These are phyloP conservation scores for Beauveria asiatica DNA, from an alignment of 2,329 filamentous ascomycete genomes.

Conservation along the genomic window DNA sequence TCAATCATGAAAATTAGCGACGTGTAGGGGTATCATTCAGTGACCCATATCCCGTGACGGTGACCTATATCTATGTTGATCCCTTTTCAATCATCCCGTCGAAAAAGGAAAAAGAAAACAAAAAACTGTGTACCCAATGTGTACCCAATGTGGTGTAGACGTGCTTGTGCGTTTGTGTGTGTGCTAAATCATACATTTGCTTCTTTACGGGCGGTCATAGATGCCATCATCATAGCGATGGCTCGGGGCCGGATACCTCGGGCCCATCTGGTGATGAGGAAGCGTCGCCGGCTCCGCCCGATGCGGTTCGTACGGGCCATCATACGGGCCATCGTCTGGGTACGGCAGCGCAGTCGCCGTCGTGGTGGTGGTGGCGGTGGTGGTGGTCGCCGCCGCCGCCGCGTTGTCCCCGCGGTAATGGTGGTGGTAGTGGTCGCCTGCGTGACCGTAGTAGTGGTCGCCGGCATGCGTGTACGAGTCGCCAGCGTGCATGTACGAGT, in stretches of 20 bases:
- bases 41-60: background rate
- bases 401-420: background rate
- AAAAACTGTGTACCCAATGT: background rate
- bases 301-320: conserved; percentile 4
- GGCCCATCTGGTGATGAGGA: background rate
- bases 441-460: conserved; percentile 9
- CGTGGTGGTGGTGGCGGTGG: background rate
- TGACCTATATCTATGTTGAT: background rate
- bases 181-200: background rate
- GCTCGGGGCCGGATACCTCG: conserved; percentile 14
- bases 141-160: background rate
- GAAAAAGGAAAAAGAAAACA: background rate
- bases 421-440: conserved; percentile 2
- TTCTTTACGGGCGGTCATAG: conserved; percentile 21
- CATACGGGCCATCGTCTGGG: conserved; percentile 4
- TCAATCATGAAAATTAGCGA: background rate
- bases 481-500: conserved; percentile 6
- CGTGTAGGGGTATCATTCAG: conserved; percentile 1
- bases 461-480: conserved; percentile 8
- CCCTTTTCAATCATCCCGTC: background rate
- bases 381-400: background rate
- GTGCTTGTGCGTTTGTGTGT: background rate
- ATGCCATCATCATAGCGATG: conserved; percentile 31
- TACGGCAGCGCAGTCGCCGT: background rate
- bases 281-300: background rate